A percentile compares a stretch with the other conserved stretches of the same genome.
These are phyloP conservation scores for Cenchrus purpureus DNA, from an alignment of 176 grass and related monocot genomes.

Conservation along the genomic window DNA sequence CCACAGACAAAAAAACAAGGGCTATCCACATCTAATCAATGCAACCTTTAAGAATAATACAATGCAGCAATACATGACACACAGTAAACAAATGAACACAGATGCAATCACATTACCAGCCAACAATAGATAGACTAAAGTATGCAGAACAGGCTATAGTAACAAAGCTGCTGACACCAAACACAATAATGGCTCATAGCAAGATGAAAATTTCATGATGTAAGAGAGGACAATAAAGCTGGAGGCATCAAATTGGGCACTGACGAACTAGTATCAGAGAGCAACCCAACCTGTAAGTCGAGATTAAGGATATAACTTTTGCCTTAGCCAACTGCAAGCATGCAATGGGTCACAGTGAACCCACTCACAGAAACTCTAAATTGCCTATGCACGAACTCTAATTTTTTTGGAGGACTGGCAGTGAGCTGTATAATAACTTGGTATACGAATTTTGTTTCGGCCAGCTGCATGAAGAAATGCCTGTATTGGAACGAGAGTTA, in stretches of 20 bases:
- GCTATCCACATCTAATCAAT: neutral
- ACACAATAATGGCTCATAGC: neutral
- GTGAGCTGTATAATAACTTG: too few relatives aligned
- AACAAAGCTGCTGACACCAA: neutral
- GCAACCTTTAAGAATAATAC: neutral
- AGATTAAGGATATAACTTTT: neutral
- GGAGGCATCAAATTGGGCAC: neutral
- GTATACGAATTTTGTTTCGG: too few relatives aligned
- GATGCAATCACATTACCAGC: slow-evolving; percentile 9
- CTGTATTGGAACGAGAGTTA: neutral
- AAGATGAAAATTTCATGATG: neutral
- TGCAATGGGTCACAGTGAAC: neutral
- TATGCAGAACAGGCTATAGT: neutral
- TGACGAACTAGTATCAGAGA: neutral
- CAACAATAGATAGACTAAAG: neutral
- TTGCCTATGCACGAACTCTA: neutral
- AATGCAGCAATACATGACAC: neutral
- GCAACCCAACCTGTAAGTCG: neutral
- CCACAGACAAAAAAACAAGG: neutral
- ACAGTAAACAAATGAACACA: slow-evolving; percentile 9
- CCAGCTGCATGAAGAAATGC: too few relatives aligned
- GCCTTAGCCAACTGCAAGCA: neutral
- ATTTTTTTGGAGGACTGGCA: neutral
- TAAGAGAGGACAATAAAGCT: neutral
- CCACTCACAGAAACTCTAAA: neutral